Evolutionary conservation across 2,329 filamentous ascomycete genomes (phyloP).

Genomic region (Hymenoscyphus repandus): DNA sequence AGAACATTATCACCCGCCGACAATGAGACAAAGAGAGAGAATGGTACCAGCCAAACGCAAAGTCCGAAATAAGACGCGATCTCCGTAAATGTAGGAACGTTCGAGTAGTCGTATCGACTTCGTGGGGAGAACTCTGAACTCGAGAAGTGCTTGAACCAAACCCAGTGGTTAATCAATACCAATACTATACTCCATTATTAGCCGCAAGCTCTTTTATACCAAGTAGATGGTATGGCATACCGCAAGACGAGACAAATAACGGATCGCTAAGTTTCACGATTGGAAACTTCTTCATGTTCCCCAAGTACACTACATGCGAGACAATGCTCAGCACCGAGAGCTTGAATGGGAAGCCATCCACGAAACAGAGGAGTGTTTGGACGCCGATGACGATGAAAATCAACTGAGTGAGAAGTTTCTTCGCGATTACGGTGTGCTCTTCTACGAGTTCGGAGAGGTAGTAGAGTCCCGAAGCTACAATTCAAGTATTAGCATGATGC

Average conservation of each 20-base stretch:
- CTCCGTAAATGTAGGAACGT: constrained; percentile 81
- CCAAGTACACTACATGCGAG: constrained; percentile 80
- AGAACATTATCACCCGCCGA: constrained; percentile 93
- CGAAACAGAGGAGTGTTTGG: constrained; percentile 67
- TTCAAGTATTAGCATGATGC: constrained; percentile 8
- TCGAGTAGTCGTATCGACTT: constrained; percentile 57
- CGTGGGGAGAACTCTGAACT: constrained; percentile 54
- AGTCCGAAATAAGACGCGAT: constrained; percentile 95
- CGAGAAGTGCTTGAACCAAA: constrained; percentile 95
- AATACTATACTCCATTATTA: constrained; percentile 48
- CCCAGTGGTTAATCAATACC: constrained; percentile 84
- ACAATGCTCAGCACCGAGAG: constrained; percentile 70
- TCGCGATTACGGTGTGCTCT: constrained; percentile 90
- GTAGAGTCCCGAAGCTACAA: constrained; percentile 85
- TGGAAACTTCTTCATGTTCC: constrained; percentile 71
- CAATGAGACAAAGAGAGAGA: constrained; percentile 88
- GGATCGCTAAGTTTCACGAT: constrained; percentile 85
- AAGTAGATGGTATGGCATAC: constrained; percentile 41
- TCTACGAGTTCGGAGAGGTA: constrained; percentile 98
- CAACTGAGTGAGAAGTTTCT: constrained; percentile 75
- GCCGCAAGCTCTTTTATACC: constrained; percentile 3
- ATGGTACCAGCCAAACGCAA: constrained; percentile 95
- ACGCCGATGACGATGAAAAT: constrained; percentile 77
- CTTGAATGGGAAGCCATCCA: constrained; percentile 81
- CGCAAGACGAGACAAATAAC: constrained; percentile 76